A percentile compares a stretch with the other conserved stretches of the same genome.
phyloP scores from a whole-genome alignment of 1,284 basidiomycete species.

The Trichosporon sp. region DNA sequence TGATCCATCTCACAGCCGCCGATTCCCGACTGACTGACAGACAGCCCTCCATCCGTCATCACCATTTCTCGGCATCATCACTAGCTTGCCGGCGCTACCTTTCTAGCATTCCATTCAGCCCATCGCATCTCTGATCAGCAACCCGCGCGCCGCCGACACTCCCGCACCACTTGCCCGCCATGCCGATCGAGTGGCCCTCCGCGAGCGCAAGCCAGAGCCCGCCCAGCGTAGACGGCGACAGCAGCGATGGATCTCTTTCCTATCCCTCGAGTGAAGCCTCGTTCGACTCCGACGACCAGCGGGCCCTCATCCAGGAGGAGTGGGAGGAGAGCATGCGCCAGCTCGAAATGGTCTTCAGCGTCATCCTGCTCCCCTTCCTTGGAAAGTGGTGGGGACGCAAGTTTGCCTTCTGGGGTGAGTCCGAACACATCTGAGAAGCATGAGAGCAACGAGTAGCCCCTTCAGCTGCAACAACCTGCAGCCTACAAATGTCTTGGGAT shows the following conservation, averaged over 20 bases:
- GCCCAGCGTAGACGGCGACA: constrained; percentile 12
- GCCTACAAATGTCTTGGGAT: no score
- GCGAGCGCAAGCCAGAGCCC: not conserved
- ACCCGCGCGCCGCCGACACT: not conserved
- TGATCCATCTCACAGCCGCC: no score
- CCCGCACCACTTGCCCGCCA: constrained; percentile 14
- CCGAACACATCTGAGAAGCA: no score
- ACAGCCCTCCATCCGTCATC: no score
- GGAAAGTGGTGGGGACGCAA: constrained; percentile 82
- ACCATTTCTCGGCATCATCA: no score
- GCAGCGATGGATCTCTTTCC: constrained; percentile 23
- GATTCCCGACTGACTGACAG: no score
- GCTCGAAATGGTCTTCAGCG: constrained; percentile 69
- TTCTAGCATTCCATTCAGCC: not conserved
- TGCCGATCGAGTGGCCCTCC: constrained; percentile 37
- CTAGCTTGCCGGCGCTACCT: no score
- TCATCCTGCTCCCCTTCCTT: constrained; percentile 75
- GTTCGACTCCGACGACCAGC: constrained; percentile 61
- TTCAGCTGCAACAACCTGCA: no score
- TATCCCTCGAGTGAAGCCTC: constrained; percentile 52
- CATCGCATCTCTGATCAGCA: not conserved
- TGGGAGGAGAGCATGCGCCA: constrained; percentile 86
- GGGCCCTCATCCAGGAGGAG: constrained; percentile 70
- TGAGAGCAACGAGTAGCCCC: no score
- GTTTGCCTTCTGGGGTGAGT: constrained; percentile 78